Evolutionary conservation across 2,329 filamentous ascomycete genomes (phyloP).

Genomic region (Penicillium sp.): DNA sequence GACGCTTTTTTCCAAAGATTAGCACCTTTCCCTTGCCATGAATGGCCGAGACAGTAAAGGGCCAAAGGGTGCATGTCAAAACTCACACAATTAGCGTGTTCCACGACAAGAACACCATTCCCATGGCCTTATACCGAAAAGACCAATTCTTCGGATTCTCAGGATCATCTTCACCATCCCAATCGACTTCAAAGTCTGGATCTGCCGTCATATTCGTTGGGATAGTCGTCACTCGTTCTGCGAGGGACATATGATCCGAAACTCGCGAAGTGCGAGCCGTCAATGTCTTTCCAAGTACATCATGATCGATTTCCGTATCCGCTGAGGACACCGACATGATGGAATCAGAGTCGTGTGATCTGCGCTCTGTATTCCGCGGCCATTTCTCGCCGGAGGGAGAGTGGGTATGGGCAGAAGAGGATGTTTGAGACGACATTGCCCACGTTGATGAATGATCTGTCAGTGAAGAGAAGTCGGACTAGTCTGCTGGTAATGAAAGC

Average conservation of each 20-base stretch:
- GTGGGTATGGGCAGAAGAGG: not conserved
- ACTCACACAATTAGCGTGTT: constrained; percentile 59
- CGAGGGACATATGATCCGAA: constrained; percentile 41
- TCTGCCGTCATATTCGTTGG: constrained; percentile 53
- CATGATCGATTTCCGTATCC: constrained; percentile 31
- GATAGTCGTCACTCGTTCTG: constrained; percentile 49
- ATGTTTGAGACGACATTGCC: constrained; percentile 29
- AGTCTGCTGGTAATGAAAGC: not conserved
- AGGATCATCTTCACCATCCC: constrained; percentile 63
- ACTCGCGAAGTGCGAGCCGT: constrained; percentile 37
- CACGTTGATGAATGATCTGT: not conserved
- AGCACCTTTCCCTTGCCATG: not conserved
- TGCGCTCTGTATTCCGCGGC: constrained; percentile 20
- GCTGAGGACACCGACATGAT: constrained; percentile 36
- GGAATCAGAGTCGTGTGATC: constrained; percentile 29
- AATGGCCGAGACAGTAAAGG: not conserved
- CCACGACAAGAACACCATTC: constrained; percentile 60
- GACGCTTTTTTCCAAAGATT: constrained; percentile 48
- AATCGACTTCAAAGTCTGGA: constrained; percentile 73
- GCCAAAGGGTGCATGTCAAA: not conserved
- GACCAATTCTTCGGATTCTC: constrained; percentile 72
- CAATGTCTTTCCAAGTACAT: constrained; percentile 34
- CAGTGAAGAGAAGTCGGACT: not conserved
- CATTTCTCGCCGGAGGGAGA: constrained; percentile 26
- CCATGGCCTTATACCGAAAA: constrained; percentile 59